phyloP scores from a whole-genome alignment of 768 basidiomycete genomes.

The Trametes cubensis region DNA sequence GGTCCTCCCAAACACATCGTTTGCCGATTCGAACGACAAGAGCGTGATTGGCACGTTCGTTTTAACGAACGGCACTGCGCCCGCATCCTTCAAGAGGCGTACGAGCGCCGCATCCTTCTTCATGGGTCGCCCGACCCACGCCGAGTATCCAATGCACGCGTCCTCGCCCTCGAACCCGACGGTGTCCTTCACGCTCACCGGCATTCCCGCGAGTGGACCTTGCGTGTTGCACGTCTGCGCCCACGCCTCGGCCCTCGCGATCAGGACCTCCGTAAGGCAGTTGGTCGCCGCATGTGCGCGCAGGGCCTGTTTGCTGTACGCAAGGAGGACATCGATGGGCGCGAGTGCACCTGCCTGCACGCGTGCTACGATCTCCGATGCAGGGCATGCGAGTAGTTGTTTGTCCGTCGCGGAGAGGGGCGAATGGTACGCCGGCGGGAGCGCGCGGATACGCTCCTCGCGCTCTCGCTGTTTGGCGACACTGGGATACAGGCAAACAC shows the following conservation, averaged over 20 bases:
- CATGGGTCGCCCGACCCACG: constrained; percentile 41
- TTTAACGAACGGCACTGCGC: constrained; percentile 46
- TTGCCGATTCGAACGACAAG: constrained; percentile 43
- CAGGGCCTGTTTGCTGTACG: constrained; percentile 45
- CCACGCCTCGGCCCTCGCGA: constrained; percentile 31
- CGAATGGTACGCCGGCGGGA: constrained; percentile 27
- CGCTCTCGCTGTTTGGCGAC: constrained; percentile 31
- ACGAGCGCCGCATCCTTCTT: constrained; percentile 42
- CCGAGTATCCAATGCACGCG: constrained; percentile 52
- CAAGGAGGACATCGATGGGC: constrained; percentile 28
- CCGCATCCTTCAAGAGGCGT: constrained; percentile 44
- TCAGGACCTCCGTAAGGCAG: constrained; percentile 46
- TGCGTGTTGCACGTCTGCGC: constrained; percentile 29
- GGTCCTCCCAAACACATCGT: constrained; percentile 50
- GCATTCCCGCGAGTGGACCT: constrained; percentile 48
- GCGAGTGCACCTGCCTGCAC: constrained; percentile 29
- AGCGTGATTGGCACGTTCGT: constrained; percentile 49
- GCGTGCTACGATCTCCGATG: constrained; percentile 27
- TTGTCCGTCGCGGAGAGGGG: constrained; percentile 26
- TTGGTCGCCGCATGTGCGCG: constrained; percentile 50
- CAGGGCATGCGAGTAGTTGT: constrained; percentile 27
- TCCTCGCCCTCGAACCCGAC: constrained; percentile 49
- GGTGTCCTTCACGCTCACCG: constrained; percentile 53
- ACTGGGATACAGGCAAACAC: constrained; percentile 9
- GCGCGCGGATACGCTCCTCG: constrained; percentile 28